phyloP scores from a whole-genome alignment of 2,329 filamentous ascomycete species.

The Cordyceps militaris region DNA sequence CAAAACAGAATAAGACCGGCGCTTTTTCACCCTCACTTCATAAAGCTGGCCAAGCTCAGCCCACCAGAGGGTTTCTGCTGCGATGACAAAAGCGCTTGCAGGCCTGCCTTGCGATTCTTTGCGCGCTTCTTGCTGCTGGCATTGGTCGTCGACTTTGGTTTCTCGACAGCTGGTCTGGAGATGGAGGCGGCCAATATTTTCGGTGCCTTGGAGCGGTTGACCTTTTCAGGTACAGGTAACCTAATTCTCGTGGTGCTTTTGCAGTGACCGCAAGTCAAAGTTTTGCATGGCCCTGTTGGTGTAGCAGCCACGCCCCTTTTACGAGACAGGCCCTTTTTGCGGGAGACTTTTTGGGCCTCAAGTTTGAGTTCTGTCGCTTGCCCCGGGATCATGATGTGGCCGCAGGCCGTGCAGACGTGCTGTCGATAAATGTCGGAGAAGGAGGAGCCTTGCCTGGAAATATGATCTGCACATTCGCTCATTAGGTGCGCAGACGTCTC shows the following conservation, averaged over 20 bases:
- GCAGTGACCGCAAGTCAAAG: constrained; percentile 40
- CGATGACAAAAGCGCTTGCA: constrained; percentile 56
- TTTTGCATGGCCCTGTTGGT: constrained; percentile 28
- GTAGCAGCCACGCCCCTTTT: not conserved
- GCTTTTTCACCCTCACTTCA: constrained; percentile 31
- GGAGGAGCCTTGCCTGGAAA: constrained; percentile 39
- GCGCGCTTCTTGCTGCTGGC: constrained; percentile 58
- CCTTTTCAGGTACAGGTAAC: constrained; percentile 32
- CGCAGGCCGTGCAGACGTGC: constrained; percentile 52
- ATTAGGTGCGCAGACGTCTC: constrained; percentile 54
- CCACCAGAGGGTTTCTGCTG: constrained; percentile 38
- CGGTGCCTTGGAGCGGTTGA: constrained; percentile 20
- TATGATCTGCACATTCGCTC: constrained; percentile 42
- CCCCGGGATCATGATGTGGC: constrained; percentile 51
- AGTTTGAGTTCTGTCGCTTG: constrained; percentile 35
- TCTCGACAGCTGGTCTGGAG: constrained; percentile 10
- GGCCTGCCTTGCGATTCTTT: constrained; percentile 56
- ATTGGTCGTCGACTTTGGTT: constrained; percentile 37
- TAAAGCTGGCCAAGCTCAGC: constrained; percentile 51
- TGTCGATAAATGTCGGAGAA: constrained; percentile 44
- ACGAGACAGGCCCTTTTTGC: not conserved
- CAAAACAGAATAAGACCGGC: too few relatives aligned
- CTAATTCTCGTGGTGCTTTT: constrained; percentile 34
- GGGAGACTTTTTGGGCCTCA: constrained; percentile 19
- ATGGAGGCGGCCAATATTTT: constrained; percentile 16